A percentile compares a stretch with the other conserved stretches of the same genome.
phyloP scores from a whole-genome alignment of 768 basidiomycete genomes.

The Nidula microcarpa region DNA sequence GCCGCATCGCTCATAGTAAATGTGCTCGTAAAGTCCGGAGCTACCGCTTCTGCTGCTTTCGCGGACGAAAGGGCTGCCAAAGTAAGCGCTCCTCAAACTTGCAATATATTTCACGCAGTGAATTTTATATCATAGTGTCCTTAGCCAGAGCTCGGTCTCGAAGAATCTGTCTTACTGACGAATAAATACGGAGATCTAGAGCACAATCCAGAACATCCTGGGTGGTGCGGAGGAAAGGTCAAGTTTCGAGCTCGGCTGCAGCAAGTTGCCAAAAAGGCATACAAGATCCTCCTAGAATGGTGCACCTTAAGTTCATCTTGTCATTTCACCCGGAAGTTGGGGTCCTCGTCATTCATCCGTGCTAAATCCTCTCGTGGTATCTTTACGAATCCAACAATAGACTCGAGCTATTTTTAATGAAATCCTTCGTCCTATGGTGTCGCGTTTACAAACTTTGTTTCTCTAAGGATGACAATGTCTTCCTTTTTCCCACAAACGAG shows the following conservation, averaged over 20 bases:
- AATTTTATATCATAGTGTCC: slow-evolving; percentile 31
- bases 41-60: slow-evolving; percentile 11
- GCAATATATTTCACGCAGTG: background rate
- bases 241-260: slow-evolving; percentile 34
- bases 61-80: slow-evolving; percentile 27
- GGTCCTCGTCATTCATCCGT: slow-evolving; percentile 45
- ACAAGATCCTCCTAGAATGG: slow-evolving; percentile 34
- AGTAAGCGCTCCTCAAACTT: slow-evolving; percentile 11
- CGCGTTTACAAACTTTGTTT: slow-evolving; percentile 49
- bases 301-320: slow-evolving; percentile 45
- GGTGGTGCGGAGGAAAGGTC: slow-evolving; percentile 55
- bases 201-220: slow-evolving; percentile 24
- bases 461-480: slow-evolving; percentile 47
- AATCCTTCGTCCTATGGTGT: slow-evolving; percentile 43
- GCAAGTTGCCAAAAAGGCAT: slow-evolving; percentile 5
- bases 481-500: slow-evolving; percentile 47
- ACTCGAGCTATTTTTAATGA: slow-evolving; percentile 32
- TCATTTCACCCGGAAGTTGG: slow-evolving; percentile 49
- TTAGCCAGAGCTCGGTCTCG: slow-evolving; percentile 52
- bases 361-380: slow-evolving; percentile 30
- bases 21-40: too few species aligned
- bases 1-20: too few species aligned
- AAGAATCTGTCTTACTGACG: slow-evolving; percentile 29
- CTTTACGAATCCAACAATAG: slow-evolving; percentile 18
- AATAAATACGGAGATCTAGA: slow-evolving; percentile 33